Evolutionary conservation across 108 stramenopile genomes (phyloP).

Genomic region (Schizochytrium sp.): DNA sequence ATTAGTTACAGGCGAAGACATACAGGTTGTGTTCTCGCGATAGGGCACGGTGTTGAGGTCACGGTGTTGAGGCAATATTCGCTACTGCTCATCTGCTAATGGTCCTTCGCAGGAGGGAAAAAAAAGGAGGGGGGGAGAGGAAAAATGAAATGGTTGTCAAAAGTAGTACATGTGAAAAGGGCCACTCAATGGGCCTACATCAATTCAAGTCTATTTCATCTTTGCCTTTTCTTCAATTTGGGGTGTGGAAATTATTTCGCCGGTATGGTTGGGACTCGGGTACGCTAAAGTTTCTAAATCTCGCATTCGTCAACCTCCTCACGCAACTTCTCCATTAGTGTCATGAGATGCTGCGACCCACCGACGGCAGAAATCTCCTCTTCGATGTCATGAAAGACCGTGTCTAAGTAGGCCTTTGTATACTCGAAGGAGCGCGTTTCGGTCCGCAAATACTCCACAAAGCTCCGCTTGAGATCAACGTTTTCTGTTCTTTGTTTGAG

Average conservation of each 20-base stretch:
- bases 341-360: slow-evolving; percentile 17
- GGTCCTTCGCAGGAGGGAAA: too few species aligned
- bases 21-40: too few species aligned
- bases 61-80: too few species aligned
- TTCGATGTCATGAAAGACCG: slow-evolving; percentile 19
- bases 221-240: too few species aligned
- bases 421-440: slow-evolving; percentile 54
- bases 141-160: too few species aligned
- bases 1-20: too few species aligned
- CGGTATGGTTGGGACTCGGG: not conserved
- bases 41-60: too few species aligned
- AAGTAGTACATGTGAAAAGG: too few species aligned
- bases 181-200: too few species aligned
- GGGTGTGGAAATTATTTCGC: not conserved
- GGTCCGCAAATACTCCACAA: slow-evolving; percentile 69
- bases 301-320: slow-evolving; percentile 60
- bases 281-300: not conserved
- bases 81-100: too few species aligned
- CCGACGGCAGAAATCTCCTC: slow-evolving; percentile 39
- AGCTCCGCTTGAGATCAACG: slow-evolving; percentile 89
- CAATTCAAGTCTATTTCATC: too few species aligned
- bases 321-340: slow-evolving; percentile 41
- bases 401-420: slow-evolving; percentile 9
- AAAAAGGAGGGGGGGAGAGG: too few species aligned
- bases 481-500: slow-evolving; percentile 91